Conservation (phyloP, 192 early-diverging fungal genomes). For the Umbelopsis sp. region DNA sequence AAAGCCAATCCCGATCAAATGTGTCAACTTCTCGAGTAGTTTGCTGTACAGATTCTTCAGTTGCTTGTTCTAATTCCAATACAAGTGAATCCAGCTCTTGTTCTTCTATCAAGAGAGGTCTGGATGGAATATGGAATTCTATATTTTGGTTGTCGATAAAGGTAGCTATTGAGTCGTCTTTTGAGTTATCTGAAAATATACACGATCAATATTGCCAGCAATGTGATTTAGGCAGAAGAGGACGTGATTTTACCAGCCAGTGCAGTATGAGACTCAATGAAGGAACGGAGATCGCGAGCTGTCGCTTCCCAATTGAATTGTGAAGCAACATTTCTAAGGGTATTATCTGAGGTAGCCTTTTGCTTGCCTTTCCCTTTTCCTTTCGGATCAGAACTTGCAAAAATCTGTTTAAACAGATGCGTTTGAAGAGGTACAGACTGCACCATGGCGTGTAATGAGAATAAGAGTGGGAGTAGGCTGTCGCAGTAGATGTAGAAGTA, state of each 20-base stretch:
- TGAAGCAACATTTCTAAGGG: not conserved
- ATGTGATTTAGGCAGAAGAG: not conserved
- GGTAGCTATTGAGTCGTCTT: not conserved
- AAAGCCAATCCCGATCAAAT: constrained; percentile 56
- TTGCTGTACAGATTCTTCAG: not conserved
- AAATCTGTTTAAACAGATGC: constrained; percentile 12
- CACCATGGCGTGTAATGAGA: not conserved
- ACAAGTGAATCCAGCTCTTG: not conserved
- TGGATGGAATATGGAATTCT: not conserved
- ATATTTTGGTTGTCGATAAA: not conserved
- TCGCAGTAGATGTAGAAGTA: not conserved
- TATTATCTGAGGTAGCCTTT: not conserved
- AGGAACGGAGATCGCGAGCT: not conserved
- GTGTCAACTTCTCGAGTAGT: not conserved
- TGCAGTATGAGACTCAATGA: not conserved
- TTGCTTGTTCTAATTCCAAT: not conserved
- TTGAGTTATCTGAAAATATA: not conserved
- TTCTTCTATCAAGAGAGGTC: not conserved
- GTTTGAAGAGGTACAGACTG: not conserved
- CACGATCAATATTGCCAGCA: not conserved
- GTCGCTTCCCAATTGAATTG: not conserved
- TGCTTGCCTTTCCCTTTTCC: constrained; percentile 5
- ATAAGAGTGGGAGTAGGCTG: not conserved
- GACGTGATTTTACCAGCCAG: not conserved
- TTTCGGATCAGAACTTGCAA: not conserved